Evolutionary conservation across 2,329 filamentous ascomycete species (phyloP), one percentile per base, ranked within the genome.

Genomic region (Talaromyces sp.): DNA sequence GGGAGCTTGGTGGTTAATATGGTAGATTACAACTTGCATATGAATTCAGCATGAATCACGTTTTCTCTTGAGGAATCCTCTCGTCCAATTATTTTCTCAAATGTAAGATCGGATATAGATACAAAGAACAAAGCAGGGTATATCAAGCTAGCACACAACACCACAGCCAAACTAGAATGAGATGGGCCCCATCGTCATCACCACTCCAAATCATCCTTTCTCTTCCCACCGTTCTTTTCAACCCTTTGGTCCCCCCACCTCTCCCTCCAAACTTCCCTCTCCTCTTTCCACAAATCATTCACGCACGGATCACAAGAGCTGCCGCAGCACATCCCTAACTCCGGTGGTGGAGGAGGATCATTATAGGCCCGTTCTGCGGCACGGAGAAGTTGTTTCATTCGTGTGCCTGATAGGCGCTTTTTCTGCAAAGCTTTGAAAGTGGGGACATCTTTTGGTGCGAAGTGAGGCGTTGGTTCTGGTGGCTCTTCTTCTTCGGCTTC

Each of bases 291-390:
- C 2, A 72, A 43, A 61, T 70, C 67, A 53, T 57, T 70, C 33
- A 72, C 69, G 40, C 69, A 72, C 5, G 69, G 69, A 55, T 71
- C 69, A 48, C 69, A 72, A 42, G 69, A 70, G 30, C 69, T 71
- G 24, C 69, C 69, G 58, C 69, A 72, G n/a, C 69, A 72, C 11
- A 62, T 58, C 1, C 69, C 69, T 13, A 70, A 51, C 3, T 61
- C 69, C 13, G 68, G 68, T 11, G 62, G 64, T 5, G 68, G 69
- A 3, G 69, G 69, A 2, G 69, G 69, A 50, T 71, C 66, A 49
- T 72, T 56, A 33, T 63, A 49, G 1, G 40, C 60, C 14, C 69
- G 65, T 3, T 61, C 62, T 10, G 65, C 69, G 1, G 69, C 69
- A 14, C 65, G 65, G 10, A 70, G 47, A 1, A 71, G 65, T 42